Conservation (phyloP, 345 rosid species). For the Salix caprea region DNA sequence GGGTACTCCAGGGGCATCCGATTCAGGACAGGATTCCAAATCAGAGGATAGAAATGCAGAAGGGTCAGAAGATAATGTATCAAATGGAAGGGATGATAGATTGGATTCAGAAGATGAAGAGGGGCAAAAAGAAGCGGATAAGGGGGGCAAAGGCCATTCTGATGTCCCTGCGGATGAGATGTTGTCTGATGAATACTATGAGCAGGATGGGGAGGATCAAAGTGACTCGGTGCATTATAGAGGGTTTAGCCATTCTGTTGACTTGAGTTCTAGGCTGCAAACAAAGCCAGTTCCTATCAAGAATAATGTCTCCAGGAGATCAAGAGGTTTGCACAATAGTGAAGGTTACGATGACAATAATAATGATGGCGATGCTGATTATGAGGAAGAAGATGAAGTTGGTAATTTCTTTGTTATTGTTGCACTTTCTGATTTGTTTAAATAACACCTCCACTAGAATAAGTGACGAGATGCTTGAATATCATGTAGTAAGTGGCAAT, state of each 20-base stretch:
- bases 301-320: conserved; percentile 46
- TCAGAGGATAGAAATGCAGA: conserved; percentile 47
- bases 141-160: conserved; percentile 58
- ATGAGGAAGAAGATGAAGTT: conserved; percentile 84
- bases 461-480: neutral
- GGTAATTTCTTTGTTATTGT: conserved; percentile 45
- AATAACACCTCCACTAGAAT: neutral
- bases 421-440: conserved; percentile 10
- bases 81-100: conserved; percentile 48
- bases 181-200: conserved; percentile 99
- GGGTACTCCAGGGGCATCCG: conserved; percentile 54
- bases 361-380: conserved; percentile 55
- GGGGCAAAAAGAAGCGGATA: conserved; percentile 45
- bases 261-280: conserved; percentile 48
- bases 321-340: conserved; percentile 41
- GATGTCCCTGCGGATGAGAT: conserved; percentile 98
- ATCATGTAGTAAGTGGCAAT: neutral
- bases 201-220: conserved; percentile 97
- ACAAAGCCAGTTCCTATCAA: conserved; percentile 37
- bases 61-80: conserved; percentile 54
- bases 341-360: conserved; percentile 33
- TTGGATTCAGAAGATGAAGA: conserved; percentile 67
- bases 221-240: conserved; percentile 63
- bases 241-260: conserved; percentile 50
- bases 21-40: conserved; percentile 69